Conservation (phyloP, 768 basidiomycete species). For the Serpula lacrymans region DNA sequence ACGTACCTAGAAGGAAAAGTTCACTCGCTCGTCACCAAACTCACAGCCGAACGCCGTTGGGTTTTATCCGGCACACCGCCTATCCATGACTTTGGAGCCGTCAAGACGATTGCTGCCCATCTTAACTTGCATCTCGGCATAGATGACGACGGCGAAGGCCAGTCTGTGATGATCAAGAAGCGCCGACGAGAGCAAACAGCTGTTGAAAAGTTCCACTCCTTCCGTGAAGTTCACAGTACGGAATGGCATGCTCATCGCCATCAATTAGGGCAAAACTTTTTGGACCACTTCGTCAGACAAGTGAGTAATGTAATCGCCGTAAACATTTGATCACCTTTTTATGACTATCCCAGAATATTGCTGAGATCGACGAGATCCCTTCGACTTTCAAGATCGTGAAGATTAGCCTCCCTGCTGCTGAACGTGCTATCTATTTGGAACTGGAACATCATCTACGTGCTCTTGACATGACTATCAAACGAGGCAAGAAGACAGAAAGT, state of each 20-base stretch:
- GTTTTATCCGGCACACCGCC: conserved; percentile 97
- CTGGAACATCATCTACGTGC: conserved; percentile 91
- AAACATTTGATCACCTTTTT: conserved; percentile 10
- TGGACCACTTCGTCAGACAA: conserved; percentile 82
- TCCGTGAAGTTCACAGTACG: conserved; percentile 87
- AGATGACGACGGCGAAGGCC: conserved; percentile 83
- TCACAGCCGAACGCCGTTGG: conserved; percentile 83
- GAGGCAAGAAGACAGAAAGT: conserved; percentile 65
- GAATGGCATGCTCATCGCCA: conserved; percentile 93
- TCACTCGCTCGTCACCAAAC: conserved; percentile 70
- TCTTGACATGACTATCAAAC: conserved; percentile 75
- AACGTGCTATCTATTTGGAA: conserved; percentile 92
- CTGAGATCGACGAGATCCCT: conserved; percentile 95
- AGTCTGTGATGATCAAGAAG: conserved; percentile 72
- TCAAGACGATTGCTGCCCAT: conserved; percentile 90
- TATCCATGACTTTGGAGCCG: conserved; percentile 82
- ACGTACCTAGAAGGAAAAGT: conserved; percentile 85
- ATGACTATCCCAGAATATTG: conserved; percentile 64
- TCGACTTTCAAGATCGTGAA: conserved; percentile 60
- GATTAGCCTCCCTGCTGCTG: conserved; percentile 83
- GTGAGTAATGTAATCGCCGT: conserved; percentile 35
- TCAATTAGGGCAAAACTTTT: conserved; percentile 74
- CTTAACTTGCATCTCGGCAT: conserved; percentile 89
- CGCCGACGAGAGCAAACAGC: conserved; percentile 81
- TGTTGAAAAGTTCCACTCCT: conserved; percentile 93